Base-by-base conservation (phyloP, 2,329 filamentous ascomycete genomes). In the Penicillium olsonii region DNA sequence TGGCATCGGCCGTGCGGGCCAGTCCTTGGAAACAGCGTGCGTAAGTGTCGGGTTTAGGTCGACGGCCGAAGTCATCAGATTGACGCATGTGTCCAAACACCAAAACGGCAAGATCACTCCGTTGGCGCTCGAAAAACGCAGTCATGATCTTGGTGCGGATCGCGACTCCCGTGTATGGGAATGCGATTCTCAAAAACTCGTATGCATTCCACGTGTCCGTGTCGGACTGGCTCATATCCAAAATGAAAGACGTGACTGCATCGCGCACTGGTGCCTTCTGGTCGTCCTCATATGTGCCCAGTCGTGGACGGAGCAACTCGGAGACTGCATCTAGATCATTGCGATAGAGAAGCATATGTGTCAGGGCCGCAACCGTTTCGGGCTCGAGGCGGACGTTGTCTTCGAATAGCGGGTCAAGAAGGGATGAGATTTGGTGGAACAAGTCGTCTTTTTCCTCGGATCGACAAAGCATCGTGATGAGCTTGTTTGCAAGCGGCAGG, bases 11-110 rank as follows among this genome's bases (percentile, higher is more conserved):
- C 8, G 78, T 77, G 24, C 75, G 73, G 3, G 86, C 85, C 19
- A 96, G 81, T 2, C 90, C 89, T 52, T 88, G 82, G 49, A 97
- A 87, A 54, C 86, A 92, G 27, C 79, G 74, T 3, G 89, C 80
- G 65, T 99, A 99, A 5, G 87, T 88, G 37, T 89, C 84, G 9
- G 82, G 71, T 2, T 78, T 85, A 0, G 94, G 90, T 1, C 87
- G 83, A 18, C 83, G 81, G 1, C 75, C 72, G 2, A 74, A 73
- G 49, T 85, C 82, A 19, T 80, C 78, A 56, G 91, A 86, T 42
- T 87, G 81, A n/a, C 91, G 87, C 92, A 97, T 97, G 67, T 96
- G 90, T 12, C 88, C 88, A 70, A 99, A 96, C 27, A 95, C 84
- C 54, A 91, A 80, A 39, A 84, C 84, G 2, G 89, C 92, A 81